Conservation (phyloP, 352 stramenopile genomes). For the Globisporangium spinosum region DNA sequence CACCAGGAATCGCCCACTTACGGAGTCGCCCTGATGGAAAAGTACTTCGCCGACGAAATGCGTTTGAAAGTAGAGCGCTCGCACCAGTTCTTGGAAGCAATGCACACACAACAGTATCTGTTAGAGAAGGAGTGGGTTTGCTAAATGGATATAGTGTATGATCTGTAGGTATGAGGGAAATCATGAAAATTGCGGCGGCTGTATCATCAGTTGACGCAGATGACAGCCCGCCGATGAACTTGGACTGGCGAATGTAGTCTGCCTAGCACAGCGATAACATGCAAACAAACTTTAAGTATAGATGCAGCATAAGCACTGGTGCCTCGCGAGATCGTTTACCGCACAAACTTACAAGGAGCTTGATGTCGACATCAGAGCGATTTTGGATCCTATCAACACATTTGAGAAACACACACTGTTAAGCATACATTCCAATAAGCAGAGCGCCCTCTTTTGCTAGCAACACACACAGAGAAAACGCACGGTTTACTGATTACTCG, state of each 20-base stretch:
- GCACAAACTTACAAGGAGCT: slow-evolving; percentile 31
- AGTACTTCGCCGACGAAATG: slow-evolving; percentile 42
- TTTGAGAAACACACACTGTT: background rate
- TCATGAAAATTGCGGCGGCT: too few species aligned
- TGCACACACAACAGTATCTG: background rate
- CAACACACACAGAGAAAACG: slow-evolving; percentile 1
- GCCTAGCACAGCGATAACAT: slow-evolving; percentile 14
- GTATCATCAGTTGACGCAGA: slow-evolving; percentile 40
- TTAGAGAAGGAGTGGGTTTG: too few species aligned
- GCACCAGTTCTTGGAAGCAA: slow-evolving; percentile 25
- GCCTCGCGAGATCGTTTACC: background rate
- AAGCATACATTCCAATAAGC: background rate
- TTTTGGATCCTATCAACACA: slow-evolving; percentile 29
- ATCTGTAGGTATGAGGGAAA: background rate
- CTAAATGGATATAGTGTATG: background rate
- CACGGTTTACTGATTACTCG: slow-evolving; percentile 30
- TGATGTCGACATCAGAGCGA: slow-evolving; percentile 44
- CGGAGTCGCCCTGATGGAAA: slow-evolving; percentile 34
- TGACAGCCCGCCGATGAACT: slow-evolving; percentile 28
- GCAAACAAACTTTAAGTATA: background rate
- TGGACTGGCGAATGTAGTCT: slow-evolving; percentile 34
- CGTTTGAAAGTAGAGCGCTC: slow-evolving; percentile 29
- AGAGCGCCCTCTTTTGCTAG: background rate
- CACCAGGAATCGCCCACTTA: slow-evolving; percentile 40
- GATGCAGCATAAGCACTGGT: background rate